Conservation (phyloP, 148 eudicot genomes). For the Bassia scoparia region DNA sequence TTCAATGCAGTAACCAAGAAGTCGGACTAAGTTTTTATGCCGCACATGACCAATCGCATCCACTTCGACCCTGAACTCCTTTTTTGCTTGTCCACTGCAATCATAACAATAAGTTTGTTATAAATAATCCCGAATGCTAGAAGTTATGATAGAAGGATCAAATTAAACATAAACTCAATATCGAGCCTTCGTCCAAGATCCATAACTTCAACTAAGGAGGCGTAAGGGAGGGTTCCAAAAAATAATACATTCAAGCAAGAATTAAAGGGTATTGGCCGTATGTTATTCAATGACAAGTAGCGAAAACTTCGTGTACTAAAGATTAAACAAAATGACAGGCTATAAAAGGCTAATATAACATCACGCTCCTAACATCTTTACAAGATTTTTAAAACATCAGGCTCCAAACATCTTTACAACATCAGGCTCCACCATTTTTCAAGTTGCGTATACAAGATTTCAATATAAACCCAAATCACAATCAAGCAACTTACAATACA, state of each 20-base stretch:
- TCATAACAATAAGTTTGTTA: neutral
- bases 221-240: no score
- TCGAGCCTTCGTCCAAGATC: no score
- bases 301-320: no score
- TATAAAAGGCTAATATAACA: no score
- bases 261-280: no score
- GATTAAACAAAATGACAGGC: no score
- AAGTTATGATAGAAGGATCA: neutral
- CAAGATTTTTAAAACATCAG: slow-evolving; percentile 22
- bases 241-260: no score
- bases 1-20: slow-evolving; percentile 81
- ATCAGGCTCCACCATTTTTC: no score
- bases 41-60: slow-evolving; percentile 95
- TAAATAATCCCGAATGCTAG: neutral
- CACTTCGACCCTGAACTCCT: slow-evolving; percentile 83
- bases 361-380: no score
- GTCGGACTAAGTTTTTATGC: slow-evolving; percentile 79
- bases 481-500: neutral
- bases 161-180: neutral
- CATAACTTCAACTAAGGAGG: no score
- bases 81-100: slow-evolving; percentile 83
- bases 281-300: no score
- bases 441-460: no score
- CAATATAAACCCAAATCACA: neutral
- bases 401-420: neutral